Evolutionary conservation across 2,329 filamentous ascomycete genomes (phyloP).

Genomic region (Epichloe typhina): DNA sequence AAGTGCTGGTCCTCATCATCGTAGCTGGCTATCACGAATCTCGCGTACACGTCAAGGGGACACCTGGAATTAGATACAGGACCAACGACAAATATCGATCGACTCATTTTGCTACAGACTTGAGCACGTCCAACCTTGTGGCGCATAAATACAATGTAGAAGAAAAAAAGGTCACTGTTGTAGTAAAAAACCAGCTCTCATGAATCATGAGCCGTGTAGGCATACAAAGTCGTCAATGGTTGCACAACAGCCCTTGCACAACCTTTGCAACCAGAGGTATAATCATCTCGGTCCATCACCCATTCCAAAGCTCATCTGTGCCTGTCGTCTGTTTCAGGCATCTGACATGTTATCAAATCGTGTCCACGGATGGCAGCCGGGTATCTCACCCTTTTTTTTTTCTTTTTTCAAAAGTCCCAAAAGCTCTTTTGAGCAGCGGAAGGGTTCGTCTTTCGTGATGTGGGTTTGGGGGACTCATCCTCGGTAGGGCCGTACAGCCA

Average conservation of each 20-base stretch:
- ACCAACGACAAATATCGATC: neutral
- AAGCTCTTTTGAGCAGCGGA: constrained; percentile 17
- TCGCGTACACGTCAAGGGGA: no score
- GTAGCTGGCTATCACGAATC: no score
- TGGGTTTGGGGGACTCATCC: constrained; percentile 22
- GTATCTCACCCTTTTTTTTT: neutral
- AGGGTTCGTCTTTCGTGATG: constrained; percentile 22
- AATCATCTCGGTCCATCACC: constrained; percentile 4
- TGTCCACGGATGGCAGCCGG: neutral
- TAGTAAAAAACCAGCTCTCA: constrained; percentile 10
- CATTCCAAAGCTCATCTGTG: neutral
- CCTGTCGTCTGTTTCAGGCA: neutral
- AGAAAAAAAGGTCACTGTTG: constrained; percentile 2
- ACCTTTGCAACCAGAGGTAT: neutral
- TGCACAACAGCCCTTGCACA: constrained; percentile 2
- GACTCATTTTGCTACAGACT: neutral
- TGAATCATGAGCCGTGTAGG: constrained; percentile 21
- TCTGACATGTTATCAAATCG: neutral
- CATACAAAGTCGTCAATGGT: constrained; percentile 1
- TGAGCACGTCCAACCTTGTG: neutral
- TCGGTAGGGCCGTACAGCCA: constrained; percentile 47
- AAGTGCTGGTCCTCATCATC: no score
- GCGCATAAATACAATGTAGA: constrained; percentile 1
- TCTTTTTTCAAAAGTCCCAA: constrained; percentile 31
- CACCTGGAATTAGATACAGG: neutral